A percentile compares a stretch with the other conserved stretches of the same genome.
These are phyloP conservation scores for Rhizophagus sp. DNA, from an alignment of 192 early-diverging fungal species.

Conservation along the genomic window DNA sequence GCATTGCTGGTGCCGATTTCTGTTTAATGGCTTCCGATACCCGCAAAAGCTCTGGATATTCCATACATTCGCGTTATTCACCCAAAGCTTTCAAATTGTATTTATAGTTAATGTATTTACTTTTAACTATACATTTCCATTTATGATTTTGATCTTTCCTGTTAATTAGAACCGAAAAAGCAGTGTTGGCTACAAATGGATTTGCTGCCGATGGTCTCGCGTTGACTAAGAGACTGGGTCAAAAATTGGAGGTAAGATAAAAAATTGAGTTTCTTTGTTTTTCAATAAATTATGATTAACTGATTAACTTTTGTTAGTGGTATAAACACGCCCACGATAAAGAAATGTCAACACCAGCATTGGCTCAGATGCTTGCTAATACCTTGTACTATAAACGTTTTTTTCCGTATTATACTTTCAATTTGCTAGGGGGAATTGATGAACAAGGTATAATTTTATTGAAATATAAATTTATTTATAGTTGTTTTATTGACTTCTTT, in stretches of 20 bases:
- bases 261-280: background rate
- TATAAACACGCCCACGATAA: conserved; percentile 92
- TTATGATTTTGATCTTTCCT: background rate
- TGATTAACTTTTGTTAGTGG: conserved; percentile 54
- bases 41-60: conserved; percentile 91
- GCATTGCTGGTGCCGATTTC: conserved; percentile 90
- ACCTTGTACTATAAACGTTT: conserved; percentile 92
- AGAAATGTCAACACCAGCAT: conserved; percentile 77
- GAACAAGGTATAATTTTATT: conserved; percentile 61
- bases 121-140: background rate
- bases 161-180: conserved; percentile 65
- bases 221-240: conserved; percentile 78
- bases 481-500: too few relatives aligned
- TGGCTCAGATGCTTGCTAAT: conserved; percentile 93
- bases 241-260: conserved; percentile 77
- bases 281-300: background rate
- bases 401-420: conserved; percentile 95
- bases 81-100: conserved; percentile 89
- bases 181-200: conserved; percentile 82
- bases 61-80: conserved; percentile 90
- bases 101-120: conserved; percentile 3
- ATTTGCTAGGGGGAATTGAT: conserved; percentile 88
- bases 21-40: conserved; percentile 95
- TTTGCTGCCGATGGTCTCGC: conserved; percentile 89
- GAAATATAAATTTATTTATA: background rate